Evolutionary conservation across 768 basidiomycete genomes (phyloP).

Genomic region (Rossbeevera mucosa): DNA sequence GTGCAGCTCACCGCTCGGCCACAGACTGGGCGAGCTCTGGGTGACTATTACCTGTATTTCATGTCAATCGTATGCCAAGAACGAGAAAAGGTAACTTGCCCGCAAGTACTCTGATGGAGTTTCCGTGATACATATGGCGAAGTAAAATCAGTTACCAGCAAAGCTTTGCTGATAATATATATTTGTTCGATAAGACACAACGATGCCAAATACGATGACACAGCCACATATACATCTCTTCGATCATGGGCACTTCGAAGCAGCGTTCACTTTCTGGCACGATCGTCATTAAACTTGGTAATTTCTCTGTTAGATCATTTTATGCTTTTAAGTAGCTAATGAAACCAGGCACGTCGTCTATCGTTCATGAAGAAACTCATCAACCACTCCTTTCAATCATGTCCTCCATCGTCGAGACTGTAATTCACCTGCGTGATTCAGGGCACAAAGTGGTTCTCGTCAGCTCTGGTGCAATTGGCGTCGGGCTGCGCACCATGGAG

Average conservation of each 20-base stretch:
- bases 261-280: slow-evolving; percentile 43
- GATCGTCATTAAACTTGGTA: slow-evolving; percentile 85
- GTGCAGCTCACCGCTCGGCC: slow-evolving; percentile 89
- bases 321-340: slow-evolving; percentile 9
- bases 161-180: slow-evolving; percentile 1
- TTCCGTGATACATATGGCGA: slow-evolving; percentile 66
- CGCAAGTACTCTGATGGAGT: slow-evolving; percentile 70
- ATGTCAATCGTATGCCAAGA: slow-evolving; percentile 8
- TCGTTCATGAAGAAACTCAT: slow-evolving; percentile 91
- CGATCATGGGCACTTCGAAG: slow-evolving; percentile 16
- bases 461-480: slow-evolving; percentile 96
- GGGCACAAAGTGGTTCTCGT: slow-evolving; percentile 96
- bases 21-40: slow-evolving; percentile 94
- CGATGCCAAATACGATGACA: slow-evolving; percentile 35
- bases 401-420: slow-evolving; percentile 89
- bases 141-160: slow-evolving; percentile 3
- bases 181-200: slow-evolving; percentile 11
- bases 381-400: slow-evolving; percentile 88
- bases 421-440: slow-evolving; percentile 64
- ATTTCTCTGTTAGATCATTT: slow-evolving; percentile 14
- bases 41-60: slow-evolving; percentile 86
- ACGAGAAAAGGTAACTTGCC: slow-evolving; percentile 40
- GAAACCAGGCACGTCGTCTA: slow-evolving; percentile 78
- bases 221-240: slow-evolving; percentile 35
- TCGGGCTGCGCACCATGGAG: slow-evolving; percentile 90